Base-by-base conservation (phyloP, 768 basidiomycete genomes). In the Cystobasidium tubakii region DNA sequence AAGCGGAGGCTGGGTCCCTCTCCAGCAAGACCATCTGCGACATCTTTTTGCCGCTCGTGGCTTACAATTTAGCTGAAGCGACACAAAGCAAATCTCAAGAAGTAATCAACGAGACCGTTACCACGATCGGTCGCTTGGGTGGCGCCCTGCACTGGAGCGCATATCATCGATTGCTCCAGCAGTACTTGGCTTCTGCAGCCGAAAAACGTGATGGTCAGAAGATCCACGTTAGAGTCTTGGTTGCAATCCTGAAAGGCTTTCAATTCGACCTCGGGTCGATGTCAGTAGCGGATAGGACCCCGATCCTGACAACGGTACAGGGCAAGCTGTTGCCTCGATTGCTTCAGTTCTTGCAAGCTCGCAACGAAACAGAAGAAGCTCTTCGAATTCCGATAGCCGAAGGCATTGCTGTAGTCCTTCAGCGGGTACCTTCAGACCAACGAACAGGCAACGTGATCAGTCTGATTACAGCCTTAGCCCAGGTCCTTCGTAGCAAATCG, bases 401-500 rank as follows among this genome's bases (percentile, higher is more conserved):
- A 39, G 94, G 94, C 64, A 89, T 96, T 72, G 87, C 90, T 73
- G 88, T 88, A 63, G 87, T 99, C 25, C 90, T 93, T 1, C 84
- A 86, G 75, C 87, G 90, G 78, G 86, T 98, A 31, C 94, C 96
- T 0, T 82, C 82, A 19, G 81, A 84, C 0, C 81, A 83, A 0
- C 86, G 88, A 12, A 85, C 88, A 39, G 83, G 86, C 0, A 92
- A 96, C 76, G 85, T 93, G 27, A 82, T 86, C 0, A 86, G 88
- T 31, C 83, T 97, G 15, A 79, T 98, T 74, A 97, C 92, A 0
- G 86, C 89, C 27, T 85, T 97, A 70, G 87, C 89, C 77, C 95
- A 98, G 79, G 88, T 90, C 43, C 84, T 99, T 46, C 89, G 92
- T n/a, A 96, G 92, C 80, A 89, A 87, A 77, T 92, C 92, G 17